Conservation (phyloP, 306 rosid genomes). For the Vigna nakashimae region DNA sequence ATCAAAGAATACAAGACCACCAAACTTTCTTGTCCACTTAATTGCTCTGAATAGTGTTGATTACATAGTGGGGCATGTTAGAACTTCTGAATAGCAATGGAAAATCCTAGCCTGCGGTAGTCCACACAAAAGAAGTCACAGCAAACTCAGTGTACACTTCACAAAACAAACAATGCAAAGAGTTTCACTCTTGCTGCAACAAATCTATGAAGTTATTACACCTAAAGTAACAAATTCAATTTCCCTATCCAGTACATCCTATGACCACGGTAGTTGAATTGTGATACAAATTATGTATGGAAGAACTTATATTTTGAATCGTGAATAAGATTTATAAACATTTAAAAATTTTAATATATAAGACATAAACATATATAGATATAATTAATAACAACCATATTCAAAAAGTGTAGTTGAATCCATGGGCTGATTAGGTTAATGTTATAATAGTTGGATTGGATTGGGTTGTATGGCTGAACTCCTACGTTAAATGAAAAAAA, state of each 20-base stretch:
- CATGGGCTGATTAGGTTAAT: too few relatives aligned
- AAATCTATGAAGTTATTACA: conserved; percentile 8
- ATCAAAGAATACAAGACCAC: conserved; percentile 70
- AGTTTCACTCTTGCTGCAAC: not conserved
- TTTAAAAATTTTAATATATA: too few relatives aligned
- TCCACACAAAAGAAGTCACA: conserved; percentile 33
- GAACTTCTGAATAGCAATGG: conserved; percentile 69
- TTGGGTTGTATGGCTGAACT: too few relatives aligned
- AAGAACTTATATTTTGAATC: too few relatives aligned
- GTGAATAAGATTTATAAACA: too few relatives aligned
- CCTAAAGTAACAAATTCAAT: not conserved
- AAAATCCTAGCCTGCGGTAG: conserved; percentile 56
- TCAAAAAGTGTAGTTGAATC: too few relatives aligned
- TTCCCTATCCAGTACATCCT: not conserved
- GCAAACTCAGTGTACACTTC: conserved; percentile 26
- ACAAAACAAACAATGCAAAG: conserved; percentile 8
- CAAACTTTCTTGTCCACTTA: conserved; percentile 54
- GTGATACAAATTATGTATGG: too few relatives aligned
- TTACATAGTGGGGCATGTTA: conserved; percentile 46
- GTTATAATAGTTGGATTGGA: too few relatives aligned
- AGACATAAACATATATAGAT: too few relatives aligned
- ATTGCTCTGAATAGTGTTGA: conserved; percentile 51
- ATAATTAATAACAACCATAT: too few relatives aligned
- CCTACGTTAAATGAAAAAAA: too few relatives aligned
- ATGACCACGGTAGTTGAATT: too few relatives aligned